Base-by-base conservation (phyloP, 179 eudicot species). In the Patellifolia procumbens region DNA sequence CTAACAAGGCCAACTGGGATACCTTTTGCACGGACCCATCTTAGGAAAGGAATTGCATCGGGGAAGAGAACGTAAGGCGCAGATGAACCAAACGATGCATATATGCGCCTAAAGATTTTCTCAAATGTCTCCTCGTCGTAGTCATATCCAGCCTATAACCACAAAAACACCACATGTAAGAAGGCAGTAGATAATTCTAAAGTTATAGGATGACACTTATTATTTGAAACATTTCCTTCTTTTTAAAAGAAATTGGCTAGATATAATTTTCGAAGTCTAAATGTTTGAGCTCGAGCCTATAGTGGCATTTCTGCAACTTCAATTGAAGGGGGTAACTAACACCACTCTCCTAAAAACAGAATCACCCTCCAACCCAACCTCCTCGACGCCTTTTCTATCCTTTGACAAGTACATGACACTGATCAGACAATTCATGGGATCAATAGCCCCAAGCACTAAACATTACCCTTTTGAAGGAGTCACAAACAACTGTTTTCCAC, bases 91-190 rank as follows among this genome's bases (percentile, higher is more conserved):
- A 94, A 94, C 74, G 97, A 82, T 19, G 92, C 83, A 72, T 94
- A 94, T 81, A 94, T 90, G 82, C 98, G 94, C 78, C 85, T 91
- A 81, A 94, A 92, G 51, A 94, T 82, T 77, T 88, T 91, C 86
- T 94, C 97, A 74, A 94, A 94, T 67, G 97, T 93, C 83, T 91
- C 97, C 82, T 94, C 97, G 39, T 94, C 97, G 64, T 92, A 94
- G 48, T 89, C 88, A 82, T 94, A 94, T 80, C 98, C 98, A 76
- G 97, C 98, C 98, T 86, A 72, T 66, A 69, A 71, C 68, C 76
- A 80, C 56, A 55, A 75, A 72, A 71, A 58, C 2, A 52, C n/a
- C 42, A 55, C 26, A 67, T n/a, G 52, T 68, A 35, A 69, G 42
- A 20, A 74, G 32, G 35, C 74, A 69, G 52, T 52, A 59, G 53